Evolutionary conservation across 208 protist species (phyloP).

Genomic region (Kentomonas sorsogonicus): DNA sequence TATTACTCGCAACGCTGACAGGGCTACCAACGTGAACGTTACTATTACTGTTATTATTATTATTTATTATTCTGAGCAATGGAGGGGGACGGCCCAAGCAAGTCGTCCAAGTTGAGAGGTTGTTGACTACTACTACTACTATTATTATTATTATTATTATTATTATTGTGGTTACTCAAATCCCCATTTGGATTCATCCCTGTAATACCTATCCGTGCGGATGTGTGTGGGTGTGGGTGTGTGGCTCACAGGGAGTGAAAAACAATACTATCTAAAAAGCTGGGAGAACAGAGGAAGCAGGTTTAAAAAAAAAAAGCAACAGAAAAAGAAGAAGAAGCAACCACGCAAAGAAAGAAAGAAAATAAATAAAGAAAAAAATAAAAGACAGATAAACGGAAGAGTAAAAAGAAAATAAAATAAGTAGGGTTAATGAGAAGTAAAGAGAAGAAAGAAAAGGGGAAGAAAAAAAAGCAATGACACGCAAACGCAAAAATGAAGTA

Average conservation of each 20-base stretch:
- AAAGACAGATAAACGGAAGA: neutral
- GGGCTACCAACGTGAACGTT: too few species aligned
- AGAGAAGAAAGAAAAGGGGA: conserved; percentile 2
- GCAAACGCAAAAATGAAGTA: neutral
- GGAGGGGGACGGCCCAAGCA: too few species aligned
- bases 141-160: neutral
- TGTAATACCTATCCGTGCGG: too few species aligned
- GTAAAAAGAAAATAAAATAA: neutral
- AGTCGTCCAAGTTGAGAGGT: too few species aligned
- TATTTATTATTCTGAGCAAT: too few species aligned
- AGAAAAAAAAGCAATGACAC: neutral
- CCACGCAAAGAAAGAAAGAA: neutral
- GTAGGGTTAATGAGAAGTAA: neutral
- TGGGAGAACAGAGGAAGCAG: conserved; percentile 2
- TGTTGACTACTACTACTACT: neutral
- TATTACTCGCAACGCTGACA: too few species aligned
- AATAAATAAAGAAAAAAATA: neutral
- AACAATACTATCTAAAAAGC: too few species aligned
- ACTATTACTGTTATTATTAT: too few species aligned
- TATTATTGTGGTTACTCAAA: too few species aligned
- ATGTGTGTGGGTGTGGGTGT: too few species aligned
- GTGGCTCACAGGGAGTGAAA: too few species aligned
- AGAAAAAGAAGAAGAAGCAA: neutral
- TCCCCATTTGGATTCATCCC: too few species aligned
- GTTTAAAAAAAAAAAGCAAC: neutral